A percentile compares a stretch with the other conserved stretches of the same genome.
Evolutionary conservation across 768 basidiomycete species (phyloP).

Genomic region (Kwoniella newhampshirensis): DNA sequence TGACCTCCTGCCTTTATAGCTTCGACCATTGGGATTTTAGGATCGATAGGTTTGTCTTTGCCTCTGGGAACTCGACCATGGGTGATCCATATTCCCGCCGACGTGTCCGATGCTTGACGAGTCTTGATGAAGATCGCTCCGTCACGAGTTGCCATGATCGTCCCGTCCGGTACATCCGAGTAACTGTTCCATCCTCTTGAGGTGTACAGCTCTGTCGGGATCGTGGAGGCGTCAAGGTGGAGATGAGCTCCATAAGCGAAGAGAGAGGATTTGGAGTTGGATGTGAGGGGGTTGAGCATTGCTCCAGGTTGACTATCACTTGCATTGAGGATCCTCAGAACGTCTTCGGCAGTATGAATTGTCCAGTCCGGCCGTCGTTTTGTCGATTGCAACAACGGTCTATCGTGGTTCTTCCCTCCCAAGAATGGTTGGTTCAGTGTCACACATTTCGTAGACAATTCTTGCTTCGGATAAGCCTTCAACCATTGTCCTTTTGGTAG

Average conservation of each 20-base stretch:
- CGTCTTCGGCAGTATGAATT: conserved; percentile 32
- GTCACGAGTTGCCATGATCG: conserved; percentile 32
- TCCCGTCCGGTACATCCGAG: conserved; percentile 30
- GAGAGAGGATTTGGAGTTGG: conserved; percentile 25
- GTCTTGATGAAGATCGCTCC: conserved; percentile 49
- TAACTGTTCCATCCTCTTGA: conserved; percentile 19
- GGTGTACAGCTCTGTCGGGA: conserved; percentile 21
- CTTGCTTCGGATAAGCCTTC: conserved; percentile 4
- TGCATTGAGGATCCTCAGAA: conserved; percentile 30
- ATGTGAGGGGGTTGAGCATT: conserved; percentile 25
- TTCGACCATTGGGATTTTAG: conserved; percentile 40
- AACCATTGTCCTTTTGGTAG: conserved; percentile 23
- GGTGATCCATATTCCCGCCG: conserved; percentile 43
- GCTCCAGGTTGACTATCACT: conserved; percentile 48
- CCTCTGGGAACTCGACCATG: conserved; percentile 44
- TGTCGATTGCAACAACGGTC: conserved; percentile 36
- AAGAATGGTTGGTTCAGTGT: conserved; percentile 20
- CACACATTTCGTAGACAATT: conserved; percentile 18
- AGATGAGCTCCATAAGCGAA: conserved; percentile 48
- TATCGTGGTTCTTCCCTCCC: conserved; percentile 32
- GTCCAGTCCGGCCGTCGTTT: conserved; percentile 27
- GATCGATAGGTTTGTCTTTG: conserved; percentile 33
- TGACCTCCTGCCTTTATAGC: conserved; percentile 37
- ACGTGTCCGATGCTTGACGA: conserved; percentile 1
- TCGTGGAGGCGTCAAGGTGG: conserved; percentile 16